Percentiles rank a stretch among this genome's conserved stretches.
phyloP scores from a whole-genome alignment of 2,329 filamentous ascomycete species.

The Chaetomiaceae sp. region DNA sequence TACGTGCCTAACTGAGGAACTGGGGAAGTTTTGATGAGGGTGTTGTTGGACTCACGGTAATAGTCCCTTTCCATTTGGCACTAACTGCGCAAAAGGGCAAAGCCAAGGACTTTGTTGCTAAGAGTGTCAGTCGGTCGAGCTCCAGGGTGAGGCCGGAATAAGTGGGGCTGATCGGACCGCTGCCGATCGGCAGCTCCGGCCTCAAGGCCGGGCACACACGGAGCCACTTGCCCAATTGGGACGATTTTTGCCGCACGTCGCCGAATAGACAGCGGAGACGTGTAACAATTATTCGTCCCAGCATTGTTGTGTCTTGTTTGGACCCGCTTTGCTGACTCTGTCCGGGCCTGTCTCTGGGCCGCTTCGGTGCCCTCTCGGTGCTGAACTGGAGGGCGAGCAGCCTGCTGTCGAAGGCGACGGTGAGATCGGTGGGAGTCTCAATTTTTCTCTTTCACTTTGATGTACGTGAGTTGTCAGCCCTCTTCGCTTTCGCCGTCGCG shows the following conservation, averaged over 20 bases:
- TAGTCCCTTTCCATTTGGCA: no score
- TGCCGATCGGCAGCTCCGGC: not conserved
- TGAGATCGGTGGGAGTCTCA: no score
- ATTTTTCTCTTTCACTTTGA: not conserved
- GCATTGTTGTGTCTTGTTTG: not conserved
- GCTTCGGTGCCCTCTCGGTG: not conserved
- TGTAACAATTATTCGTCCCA: not conserved
- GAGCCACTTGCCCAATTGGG: not conserved
- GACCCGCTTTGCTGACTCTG: not conserved
- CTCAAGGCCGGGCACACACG: not conserved
- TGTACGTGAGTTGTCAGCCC: not conserved
- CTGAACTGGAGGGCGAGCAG: not conserved
- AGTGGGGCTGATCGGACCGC: not conserved
- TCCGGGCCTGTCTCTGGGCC: not conserved
- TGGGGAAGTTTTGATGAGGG: no score
- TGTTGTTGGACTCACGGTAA: no score
- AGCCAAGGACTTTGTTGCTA: no score
- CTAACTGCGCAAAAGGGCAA: no score
- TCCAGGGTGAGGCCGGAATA: not conserved
- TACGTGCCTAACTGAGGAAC: no score
- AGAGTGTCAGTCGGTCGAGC: no score
- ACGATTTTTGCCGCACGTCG: not conserved
- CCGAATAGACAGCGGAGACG: not conserved
- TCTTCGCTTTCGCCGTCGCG: not conserved
- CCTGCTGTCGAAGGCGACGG: no score